These are phyloP conservation scores for Russula sp. DNA, from an alignment of 768 basidiomycete genomes.

Conservation along the genomic window DNA sequence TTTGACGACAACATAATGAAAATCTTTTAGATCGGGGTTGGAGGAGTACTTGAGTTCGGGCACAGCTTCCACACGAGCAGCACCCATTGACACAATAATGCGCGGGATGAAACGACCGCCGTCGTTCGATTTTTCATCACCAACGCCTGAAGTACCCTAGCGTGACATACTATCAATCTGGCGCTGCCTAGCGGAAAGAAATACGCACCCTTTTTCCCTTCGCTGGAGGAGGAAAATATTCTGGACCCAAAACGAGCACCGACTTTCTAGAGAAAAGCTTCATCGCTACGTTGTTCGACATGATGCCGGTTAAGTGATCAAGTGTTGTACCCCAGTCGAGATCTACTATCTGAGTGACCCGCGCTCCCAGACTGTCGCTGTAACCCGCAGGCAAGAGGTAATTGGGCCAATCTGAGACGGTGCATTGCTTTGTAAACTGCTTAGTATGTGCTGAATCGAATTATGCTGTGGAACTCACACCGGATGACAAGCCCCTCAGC, in stretches of 20 bases:
- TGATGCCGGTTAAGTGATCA: conserved; percentile 52
- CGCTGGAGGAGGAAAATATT: conserved; percentile 44
- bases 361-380: conserved; percentile 33
- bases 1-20: conserved; percentile 59
- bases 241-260: conserved; percentile 54
- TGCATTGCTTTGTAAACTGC: neutral
- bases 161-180: conserved; percentile 14
- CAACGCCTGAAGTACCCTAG: conserved; percentile 5
- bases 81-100: conserved; percentile 76
- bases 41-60: conserved; percentile 38
- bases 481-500: conserved; percentile 36
- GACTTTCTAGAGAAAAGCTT: conserved; percentile 49
- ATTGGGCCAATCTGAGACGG: conserved; percentile 47
- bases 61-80: conserved; percentile 59
- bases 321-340: conserved; percentile 41
- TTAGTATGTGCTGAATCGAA: neutral
- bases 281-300: conserved; percentile 46
- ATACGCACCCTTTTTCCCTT: conserved; percentile 32
- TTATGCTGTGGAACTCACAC: conserved; percentile 20
- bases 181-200: neutral
- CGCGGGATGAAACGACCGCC: conserved; percentile 43
- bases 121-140: conserved; percentile 27
- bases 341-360: conserved; percentile 43
- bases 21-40: conserved; percentile 30
- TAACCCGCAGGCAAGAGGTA: conserved; percentile 52